phyloP scores from a whole-genome alignment of 2,329 filamentous ascomycete species.

The Sporothrix mexicana region DNA sequence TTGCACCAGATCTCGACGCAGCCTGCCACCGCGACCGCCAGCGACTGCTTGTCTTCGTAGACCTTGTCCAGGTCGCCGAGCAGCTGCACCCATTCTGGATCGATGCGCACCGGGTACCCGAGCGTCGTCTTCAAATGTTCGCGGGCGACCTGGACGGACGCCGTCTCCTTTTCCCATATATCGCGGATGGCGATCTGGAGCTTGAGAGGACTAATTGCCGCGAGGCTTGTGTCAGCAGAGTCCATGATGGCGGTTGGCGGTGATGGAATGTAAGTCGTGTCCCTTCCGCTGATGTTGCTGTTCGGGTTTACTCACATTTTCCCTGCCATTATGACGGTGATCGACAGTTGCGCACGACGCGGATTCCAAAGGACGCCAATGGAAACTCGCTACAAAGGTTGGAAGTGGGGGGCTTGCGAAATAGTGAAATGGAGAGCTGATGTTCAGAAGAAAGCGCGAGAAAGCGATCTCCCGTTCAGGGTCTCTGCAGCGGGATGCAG shows the following conservation, averaged over 20 bases:
- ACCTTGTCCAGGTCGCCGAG: conserved; percentile 46
- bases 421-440: neutral
- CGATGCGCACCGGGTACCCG: conserved; percentile 49
- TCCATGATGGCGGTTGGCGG: neutral
- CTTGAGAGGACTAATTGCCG: conserved; percentile 49
- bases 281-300: neutral
- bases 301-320: conserved; percentile 15
- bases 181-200: conserved; percentile 52
- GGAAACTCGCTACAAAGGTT: neutral
- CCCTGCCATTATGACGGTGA: conserved; percentile 8
- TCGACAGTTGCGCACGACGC: neutral
- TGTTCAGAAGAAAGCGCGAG: neutral
- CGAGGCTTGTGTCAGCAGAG: neutral
- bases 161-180: conserved; percentile 48
- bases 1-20: conserved; percentile 50
- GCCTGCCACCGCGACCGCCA: conserved; percentile 48
- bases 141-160: conserved; percentile 46
- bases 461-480: neutral
- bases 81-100: conserved; percentile 54
- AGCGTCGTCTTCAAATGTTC: conserved; percentile 45
- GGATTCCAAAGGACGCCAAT: neutral
- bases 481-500: neutral
- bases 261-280: neutral
- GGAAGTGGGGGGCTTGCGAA: neutral
- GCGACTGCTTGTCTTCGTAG: conserved; percentile 50